Percentiles rank a stretch among this genome's conserved stretches.
Conservation (phyloP, 345 rosid genomes). For the Cardamine chenopodiifolia region DNA sequence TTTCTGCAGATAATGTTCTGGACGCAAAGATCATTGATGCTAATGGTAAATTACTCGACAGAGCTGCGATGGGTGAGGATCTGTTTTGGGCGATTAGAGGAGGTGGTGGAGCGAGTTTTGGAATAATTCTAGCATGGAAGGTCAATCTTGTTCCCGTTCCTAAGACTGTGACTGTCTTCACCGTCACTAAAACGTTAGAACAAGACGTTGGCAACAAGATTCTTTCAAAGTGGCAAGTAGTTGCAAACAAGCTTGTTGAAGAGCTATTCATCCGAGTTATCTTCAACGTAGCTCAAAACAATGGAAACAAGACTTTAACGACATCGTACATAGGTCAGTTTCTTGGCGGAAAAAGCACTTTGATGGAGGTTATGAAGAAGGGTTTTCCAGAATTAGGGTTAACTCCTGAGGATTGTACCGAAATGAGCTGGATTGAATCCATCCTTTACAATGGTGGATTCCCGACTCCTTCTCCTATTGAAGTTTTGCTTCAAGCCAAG, state of each 20-base stretch:
- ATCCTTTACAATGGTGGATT: slow-evolving; percentile 47
- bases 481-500: slow-evolving; percentile 51
- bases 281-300: slow-evolving; percentile 32
- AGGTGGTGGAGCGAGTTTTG: slow-evolving; percentile 73
- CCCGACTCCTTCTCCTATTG: slow-evolving; percentile 22
- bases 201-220: slow-evolving; percentile 42
- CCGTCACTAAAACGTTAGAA: slow-evolving; percentile 50
- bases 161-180: slow-evolving; percentile 54
- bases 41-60: slow-evolving; percentile 53
- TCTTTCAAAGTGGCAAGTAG: slow-evolving; percentile 55
- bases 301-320: slow-evolving; percentile 40
- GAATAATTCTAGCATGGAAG: slow-evolving; percentile 64
- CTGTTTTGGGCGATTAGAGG: slow-evolving; percentile 75
- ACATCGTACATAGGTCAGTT: slow-evolving; percentile 47
- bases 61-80: slow-evolving; percentile 67
- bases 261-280: slow-evolving; percentile 56
- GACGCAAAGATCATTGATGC: slow-evolving; percentile 66
- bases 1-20: slow-evolving; percentile 66
- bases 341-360: slow-evolving; percentile 46
- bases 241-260: slow-evolving; percentile 51
- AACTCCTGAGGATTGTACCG: slow-evolving; percentile 11
- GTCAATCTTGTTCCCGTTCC: slow-evolving; percentile 66
- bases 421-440: slow-evolving; percentile 65
- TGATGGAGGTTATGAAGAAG: slow-evolving; percentile 47
- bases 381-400: slow-evolving; percentile 63